Evolutionary conservation across 257 asterid species (phyloP), one percentile per base, ranked within the genome.

Genomic region (Capsicum chinense): DNA sequence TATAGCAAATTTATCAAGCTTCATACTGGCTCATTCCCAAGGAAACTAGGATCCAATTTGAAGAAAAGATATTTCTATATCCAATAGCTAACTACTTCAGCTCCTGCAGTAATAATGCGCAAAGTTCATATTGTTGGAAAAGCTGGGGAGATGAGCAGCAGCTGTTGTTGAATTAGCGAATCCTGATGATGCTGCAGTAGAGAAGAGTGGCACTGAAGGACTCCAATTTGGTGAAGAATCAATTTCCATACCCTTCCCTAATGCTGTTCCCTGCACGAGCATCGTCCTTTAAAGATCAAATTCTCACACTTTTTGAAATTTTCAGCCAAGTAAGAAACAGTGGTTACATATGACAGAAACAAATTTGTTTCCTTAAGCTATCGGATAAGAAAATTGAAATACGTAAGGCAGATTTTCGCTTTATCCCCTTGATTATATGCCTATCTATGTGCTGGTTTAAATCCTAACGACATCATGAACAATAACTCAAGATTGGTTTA

Each of bases 161-260:
- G 94, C 88, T 86, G 92, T 85, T 47, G 85, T 90, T 84, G 97
- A 83, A 85, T 88, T 92, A 83, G 90, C 91, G 99, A 95, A 95
- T 95, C 99, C 97, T 94, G 98, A 95, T 95, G 98, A 95, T 95
- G 99, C 99, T 95, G 99, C 99, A 91, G 92, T 88, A 86, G 93
- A 90, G 88, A 92, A 91, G 90, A 90, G 88, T 33, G 90, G 85
- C 79, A 83, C 86, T 44, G 89, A 90, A 68, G 88, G 85, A 84
- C 86, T 85, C 85, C 92, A 88, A 58, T 89, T 91, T 79, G 91
- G 87, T 2, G 90, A 85, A 67, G 91, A 59, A 88, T 85, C 88
- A 66, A 85, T 81, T 88, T 85, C 92, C 88, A 73, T 79, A 80
- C 85, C 90, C 92, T 92, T 91, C 92, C 88, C 95, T 85, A 90